Evolutionary conservation across 176 grass and related monocot genomes (phyloP).

Genomic region (Oryza meridionalis): DNA sequence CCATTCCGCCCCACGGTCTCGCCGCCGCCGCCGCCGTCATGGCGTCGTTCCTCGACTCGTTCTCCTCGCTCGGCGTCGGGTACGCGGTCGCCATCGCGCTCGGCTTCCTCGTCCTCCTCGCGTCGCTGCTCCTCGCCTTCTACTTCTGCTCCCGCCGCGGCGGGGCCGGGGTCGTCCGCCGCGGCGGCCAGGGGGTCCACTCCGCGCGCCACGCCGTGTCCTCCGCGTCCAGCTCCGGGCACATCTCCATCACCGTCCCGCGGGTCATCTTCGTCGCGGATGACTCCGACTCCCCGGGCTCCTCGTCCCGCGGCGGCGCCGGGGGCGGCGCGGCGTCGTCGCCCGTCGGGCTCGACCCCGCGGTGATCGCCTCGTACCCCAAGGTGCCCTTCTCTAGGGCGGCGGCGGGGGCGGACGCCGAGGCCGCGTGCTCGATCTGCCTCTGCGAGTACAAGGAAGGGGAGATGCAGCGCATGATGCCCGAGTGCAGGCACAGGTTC

Average conservation of each 20-base stretch:
- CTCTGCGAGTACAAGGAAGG: slow-evolving; percentile 87
- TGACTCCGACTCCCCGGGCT: slow-evolving; percentile 68
- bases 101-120: slow-evolving; percentile 65
- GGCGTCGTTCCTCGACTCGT: slow-evolving; percentile 48
- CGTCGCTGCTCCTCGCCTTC: slow-evolving; percentile 45
- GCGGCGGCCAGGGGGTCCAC: not conserved
- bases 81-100: slow-evolving; percentile 71
- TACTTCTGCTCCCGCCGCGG: slow-evolving; percentile 59
- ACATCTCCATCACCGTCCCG: slow-evolving; percentile 63
- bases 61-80: slow-evolving; percentile 56
- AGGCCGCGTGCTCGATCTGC: slow-evolving; percentile 79
- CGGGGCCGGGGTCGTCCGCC: not conserved
- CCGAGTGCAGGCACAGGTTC: slow-evolving; percentile 92
- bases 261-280: slow-evolving; percentile 93
- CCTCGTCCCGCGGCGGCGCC: slow-evolving; percentile 54
- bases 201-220: slow-evolving; percentile 10
- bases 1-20: slow-evolving; percentile 44
- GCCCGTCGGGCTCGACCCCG: slow-evolving; percentile 69
- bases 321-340: slow-evolving; percentile 40
- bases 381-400: slow-evolving; percentile 69
- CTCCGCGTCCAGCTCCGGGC: slow-evolving; percentile 54
- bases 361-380: slow-evolving; percentile 77
- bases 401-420: slow-evolving; percentile 47
- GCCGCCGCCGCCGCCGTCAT: slow-evolving; percentile 23
- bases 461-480: slow-evolving; percentile 91